Base-by-base conservation (phyloP, 2,329 filamentous ascomycete genomes). In the Metarhizium album region DNA sequence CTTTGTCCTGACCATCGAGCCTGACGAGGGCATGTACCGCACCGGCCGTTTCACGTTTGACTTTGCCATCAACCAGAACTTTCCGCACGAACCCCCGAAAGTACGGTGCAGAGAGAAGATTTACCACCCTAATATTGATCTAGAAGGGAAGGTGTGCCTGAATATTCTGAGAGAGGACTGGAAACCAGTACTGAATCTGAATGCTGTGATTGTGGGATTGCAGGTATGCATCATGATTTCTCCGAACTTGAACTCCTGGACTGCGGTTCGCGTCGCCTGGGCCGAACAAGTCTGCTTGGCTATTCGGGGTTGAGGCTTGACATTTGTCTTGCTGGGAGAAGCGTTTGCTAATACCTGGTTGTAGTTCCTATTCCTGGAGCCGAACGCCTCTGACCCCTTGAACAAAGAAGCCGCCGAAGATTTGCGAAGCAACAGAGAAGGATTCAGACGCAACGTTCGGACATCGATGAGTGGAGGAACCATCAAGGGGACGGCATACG, bases 351-450 rank as follows among this genome's bases (percentile, higher is more conserved):
- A 64, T 33, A 2, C 27, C 20, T 16, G 4, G 37, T 50, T 46
- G 68, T 31, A 95, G 85, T 97, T 97, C 65, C 78, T 98, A 48
- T 98, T 98, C 77, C 83, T 97, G 55, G 93, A 98, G 67, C 93
- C 93, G 18, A 98, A 98, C 64, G 90, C 93, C 9, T 90, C 87
- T 46, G 93, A 98, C 64, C 93, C 93, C n/a, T 74, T 98, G 54
- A 98, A 98, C 71, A 96, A 98, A 74, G 91, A 97, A 63, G 93
- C 93, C 0, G 93, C 93, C 3, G 90, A 96, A 54, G 93, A 97
- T 64, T 74, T 98, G 59, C 83, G 91, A 61, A 76, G 76, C 46
- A 95, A 93, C 67, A 75, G 90, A 37, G 93, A 97, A 49, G 80
- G 76, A 29, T 98, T 98, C 72, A 93, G 90, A 76, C 78, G 89